phyloP scores from a whole-genome alignment of 164 flowering plant genomes.

The Santalum album region DNA sequence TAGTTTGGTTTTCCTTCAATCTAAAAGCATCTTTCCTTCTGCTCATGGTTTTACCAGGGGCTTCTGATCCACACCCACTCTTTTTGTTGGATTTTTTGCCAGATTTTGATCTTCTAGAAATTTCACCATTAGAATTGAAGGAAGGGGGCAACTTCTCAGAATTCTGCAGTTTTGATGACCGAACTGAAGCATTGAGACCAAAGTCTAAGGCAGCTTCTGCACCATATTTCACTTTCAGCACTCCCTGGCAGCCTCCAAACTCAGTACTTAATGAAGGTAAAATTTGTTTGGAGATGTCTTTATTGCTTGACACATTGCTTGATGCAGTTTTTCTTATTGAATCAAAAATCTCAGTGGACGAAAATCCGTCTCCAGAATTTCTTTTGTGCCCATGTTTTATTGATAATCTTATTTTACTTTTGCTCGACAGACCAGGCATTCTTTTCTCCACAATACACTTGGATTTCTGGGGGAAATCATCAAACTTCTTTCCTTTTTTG shows the following conservation, averaged over 20 bases:
- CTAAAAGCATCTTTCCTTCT: conserved; percentile 18
- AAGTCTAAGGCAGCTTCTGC: conserved; percentile 11
- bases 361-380: conserved; percentile 12
- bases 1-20: conserved; percentile 19
- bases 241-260: conserved; percentile 10
- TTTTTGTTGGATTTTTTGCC: conserved; percentile 21
- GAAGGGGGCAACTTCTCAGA: conserved; percentile 13
- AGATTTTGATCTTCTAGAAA: conserved; percentile 25
- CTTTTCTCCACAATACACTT: conserved; percentile 12
- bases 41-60: conserved; percentile 17
- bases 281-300: conserved; percentile 7
- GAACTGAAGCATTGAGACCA: conserved; percentile 11
- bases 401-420: conserved; percentile 12
- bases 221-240: conserved; percentile 11
- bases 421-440: conserved; percentile 10
- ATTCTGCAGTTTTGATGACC: conserved; percentile 6
- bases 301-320: conserved; percentile 15
- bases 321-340: conserved; percentile 14
- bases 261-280: conserved; percentile 13
- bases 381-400: conserved; percentile 15
- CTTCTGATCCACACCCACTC: conserved; percentile 23
- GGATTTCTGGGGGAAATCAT: no score
- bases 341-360: conserved; percentile 12
- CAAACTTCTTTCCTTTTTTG: conserved; percentile 34
- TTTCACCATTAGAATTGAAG: conserved; percentile 17